Percentiles rank a stretch among this genome's conserved stretches.
phyloP scores from a whole-genome alignment of 306 rosid genomes.

The Albizia julibrissin region DNA sequence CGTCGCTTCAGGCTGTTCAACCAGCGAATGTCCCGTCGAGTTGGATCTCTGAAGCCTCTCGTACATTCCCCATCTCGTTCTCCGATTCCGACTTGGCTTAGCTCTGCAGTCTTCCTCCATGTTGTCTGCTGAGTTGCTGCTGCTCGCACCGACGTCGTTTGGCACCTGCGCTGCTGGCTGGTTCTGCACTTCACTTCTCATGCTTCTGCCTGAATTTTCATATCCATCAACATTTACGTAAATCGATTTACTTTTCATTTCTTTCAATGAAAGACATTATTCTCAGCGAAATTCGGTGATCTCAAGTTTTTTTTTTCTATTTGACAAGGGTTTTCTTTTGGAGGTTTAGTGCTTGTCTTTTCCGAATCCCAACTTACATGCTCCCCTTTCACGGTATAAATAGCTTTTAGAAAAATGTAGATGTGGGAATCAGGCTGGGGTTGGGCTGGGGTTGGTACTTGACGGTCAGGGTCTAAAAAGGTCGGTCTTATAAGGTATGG shows the following conservation, averaged over 20 bases:
- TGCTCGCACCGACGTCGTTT: not conserved
- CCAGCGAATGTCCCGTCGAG: constrained; percentile 62
- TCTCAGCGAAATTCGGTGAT: no score
- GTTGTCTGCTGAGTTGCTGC: not conserved
- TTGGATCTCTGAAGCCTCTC: constrained; percentile 45
- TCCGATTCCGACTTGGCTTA: not conserved
- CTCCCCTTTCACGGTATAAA: no score
- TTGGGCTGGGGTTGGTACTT: no score
- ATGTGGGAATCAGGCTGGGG: no score
- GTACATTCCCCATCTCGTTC: not conserved
- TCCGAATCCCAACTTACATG: no score
- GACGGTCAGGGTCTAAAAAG: no score
- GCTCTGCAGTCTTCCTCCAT: not conserved
- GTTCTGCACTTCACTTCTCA: not conserved
- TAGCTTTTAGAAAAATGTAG: no score
- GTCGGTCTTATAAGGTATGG: no score
- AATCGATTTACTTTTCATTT: not conserved
- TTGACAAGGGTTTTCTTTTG: no score
- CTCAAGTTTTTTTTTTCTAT: no score
- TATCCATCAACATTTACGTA: not conserved
- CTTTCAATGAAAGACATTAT: not conserved
- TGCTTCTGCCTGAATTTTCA: not conserved
- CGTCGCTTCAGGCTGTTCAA: constrained; percentile 30
- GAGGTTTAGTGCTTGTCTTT: no score
- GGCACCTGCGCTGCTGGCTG: not conserved